Evolutionary conservation across 2,329 filamentous ascomycete species (phyloP).

Genomic region (Catunica adiposa): DNA sequence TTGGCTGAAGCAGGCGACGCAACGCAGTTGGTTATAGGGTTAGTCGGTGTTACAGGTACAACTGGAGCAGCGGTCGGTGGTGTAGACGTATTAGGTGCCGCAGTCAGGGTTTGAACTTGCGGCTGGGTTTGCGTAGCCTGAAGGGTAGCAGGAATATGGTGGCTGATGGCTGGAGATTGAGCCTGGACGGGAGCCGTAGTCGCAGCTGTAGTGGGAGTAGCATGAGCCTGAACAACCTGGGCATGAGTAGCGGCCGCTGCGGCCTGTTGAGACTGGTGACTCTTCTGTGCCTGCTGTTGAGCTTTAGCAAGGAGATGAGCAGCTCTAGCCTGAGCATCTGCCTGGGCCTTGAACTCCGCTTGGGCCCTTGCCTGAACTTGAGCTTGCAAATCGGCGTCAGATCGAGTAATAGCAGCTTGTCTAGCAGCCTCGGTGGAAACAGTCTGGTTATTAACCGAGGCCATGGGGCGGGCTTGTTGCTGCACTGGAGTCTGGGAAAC

Average conservation of each 20-base stretch:
- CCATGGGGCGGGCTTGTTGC: no score
- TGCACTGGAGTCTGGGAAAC: neutral
- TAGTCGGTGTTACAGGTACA: neutral
- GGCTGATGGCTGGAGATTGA: neutral
- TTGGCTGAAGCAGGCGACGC: neutral
- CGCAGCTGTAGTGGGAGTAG: neutral
- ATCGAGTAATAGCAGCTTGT: neutral
- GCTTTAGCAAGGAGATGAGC: neutral
- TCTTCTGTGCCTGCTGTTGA: neutral
- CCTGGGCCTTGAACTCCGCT: neutral
- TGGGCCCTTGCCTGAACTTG: neutral
- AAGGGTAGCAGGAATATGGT: no score
- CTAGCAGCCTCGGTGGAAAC: neutral
- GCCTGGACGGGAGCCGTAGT: neutral
- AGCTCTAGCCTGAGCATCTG: slow-evolving; percentile 1
- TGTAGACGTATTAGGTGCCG: no score
- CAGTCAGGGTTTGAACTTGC: no score
- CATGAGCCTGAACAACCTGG: neutral
- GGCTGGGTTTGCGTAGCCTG: no score
- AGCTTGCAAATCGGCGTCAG: neutral
- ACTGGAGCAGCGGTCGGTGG: neutral
- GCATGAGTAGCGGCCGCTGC: neutral
- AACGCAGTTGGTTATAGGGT: no score
- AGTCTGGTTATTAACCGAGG: no score
- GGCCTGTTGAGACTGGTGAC: neutral